Evolutionary conservation across 495 filamentous ascomycete species (phyloP).

Genomic region (Collariella sp.): DNA sequence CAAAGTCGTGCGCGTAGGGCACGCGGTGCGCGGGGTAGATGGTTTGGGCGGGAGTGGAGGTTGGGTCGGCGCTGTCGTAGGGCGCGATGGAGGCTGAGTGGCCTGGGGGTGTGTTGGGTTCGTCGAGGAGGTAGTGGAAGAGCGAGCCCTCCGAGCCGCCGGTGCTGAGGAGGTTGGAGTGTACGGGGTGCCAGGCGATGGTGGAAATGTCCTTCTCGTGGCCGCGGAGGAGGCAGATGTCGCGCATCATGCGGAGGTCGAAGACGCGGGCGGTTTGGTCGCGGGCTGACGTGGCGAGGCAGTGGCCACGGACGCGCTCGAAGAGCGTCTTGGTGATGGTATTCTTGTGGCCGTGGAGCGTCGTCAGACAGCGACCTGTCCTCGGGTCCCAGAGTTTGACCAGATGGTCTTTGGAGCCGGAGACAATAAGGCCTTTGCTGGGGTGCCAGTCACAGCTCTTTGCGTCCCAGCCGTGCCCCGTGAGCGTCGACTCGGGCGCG

Average conservation of each 20-base stretch:
- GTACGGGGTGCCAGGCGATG: conserved; percentile 87
- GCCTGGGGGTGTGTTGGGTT: conserved; percentile 72
- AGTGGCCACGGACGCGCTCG: conserved; percentile 68
- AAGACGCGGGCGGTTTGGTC: conserved; percentile 89
- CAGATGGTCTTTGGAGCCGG: conserved; percentile 92
- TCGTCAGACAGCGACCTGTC: conserved; percentile 80
- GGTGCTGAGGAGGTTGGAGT: conserved; percentile 79
- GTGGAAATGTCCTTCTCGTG: conserved; percentile 95
- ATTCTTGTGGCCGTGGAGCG: conserved; percentile 95
- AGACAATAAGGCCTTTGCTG: conserved; percentile 86
- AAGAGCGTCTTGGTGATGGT: conserved; percentile 85
- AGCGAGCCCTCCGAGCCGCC: conserved; percentile 83
- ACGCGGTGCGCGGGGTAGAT: conserved; percentile 82
- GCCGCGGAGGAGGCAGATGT: conserved; percentile 81
- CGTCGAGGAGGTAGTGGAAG: conserved; percentile 86
- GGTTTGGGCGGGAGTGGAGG: conserved; percentile 68
- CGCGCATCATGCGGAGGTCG: conserved; percentile 96
- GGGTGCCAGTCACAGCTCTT: conserved; percentile 98
- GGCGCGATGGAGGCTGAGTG: conserved; percentile 59
- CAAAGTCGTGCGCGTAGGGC: conserved; percentile 80
- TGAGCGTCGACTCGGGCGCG: conserved; percentile 66
- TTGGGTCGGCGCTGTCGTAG: conserved; percentile 73
- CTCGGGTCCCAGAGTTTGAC: conserved; percentile 98
- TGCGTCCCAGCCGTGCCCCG: conserved; percentile 92
- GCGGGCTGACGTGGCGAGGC: conserved; percentile 83